Evolutionary conservation across 2,329 filamentous ascomycete genomes (phyloP), one percentile per base, ranked within the genome.

Genomic region (Cryphonectria nitschkei): DNA sequence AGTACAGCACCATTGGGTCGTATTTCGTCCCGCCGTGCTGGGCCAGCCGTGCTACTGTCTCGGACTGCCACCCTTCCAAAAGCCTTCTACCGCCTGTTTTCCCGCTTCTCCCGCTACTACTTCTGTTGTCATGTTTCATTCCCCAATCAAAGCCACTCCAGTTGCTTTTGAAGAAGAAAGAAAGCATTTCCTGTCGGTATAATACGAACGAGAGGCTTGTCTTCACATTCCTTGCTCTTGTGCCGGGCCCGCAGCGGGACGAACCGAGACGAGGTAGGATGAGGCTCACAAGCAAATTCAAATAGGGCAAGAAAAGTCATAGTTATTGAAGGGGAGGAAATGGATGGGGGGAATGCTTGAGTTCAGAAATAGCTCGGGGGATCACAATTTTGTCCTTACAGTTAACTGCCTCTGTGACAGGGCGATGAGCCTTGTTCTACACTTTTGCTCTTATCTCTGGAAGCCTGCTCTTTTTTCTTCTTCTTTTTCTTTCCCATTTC

Each of bases 181-280:
- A 50, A 50, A 50, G 22, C 22, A n/a, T 3, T 50, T n/a, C n/a
- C 22, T n/a, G 13, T 2, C 37, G 6, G 9, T 39, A 39, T 1
- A 3, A n/a, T 50, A 50, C 46, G 46, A n/a, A 50, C 46, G 22
- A n/a, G 7, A n/a, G 22, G 46, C 22, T 50, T 50, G 16, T 7
- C 11, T 61, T 34, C 34, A 61, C n/a, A 34, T 61, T 61, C 63
- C 63, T n/a, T 65, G n/a, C 43, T 65, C 29, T 9, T 43, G 26
- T 34, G 63, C 50, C 43, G 43, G 63, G 63, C 26, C 63, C 43
- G 63, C 63, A 50, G 63, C 63, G 63, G 63, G 26, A 65, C 63
- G 43, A 43, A 32, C 63, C 63, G 63, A 37, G 54, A 26, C 62
- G 62, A 37, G 54, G 54, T 14, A 58, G 26, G 29, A 58, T 32